A percentile compares a stretch with the other conserved stretches of the same genome.
phyloP scores from a whole-genome alignment of 2,329 filamentous ascomycete genomes.

The Plenodomus tracheiphilus region DNA sequence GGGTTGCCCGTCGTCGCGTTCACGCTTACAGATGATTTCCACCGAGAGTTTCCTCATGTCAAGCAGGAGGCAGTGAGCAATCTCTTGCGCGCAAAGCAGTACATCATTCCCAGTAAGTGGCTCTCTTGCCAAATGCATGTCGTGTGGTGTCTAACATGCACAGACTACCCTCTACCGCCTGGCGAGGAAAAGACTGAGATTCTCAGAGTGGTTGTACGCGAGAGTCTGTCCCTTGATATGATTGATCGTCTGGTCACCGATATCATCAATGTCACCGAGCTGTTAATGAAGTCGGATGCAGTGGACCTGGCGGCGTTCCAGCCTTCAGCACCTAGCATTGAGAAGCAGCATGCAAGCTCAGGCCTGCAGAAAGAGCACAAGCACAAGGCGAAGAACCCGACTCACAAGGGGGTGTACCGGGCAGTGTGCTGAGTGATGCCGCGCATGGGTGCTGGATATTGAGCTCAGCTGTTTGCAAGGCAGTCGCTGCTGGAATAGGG shows the following conservation, averaged over 20 bases:
- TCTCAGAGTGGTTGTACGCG: slow-evolving; percentile 67
- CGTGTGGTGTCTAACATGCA: slow-evolving; percentile 12
- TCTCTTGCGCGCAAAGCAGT: slow-evolving; percentile 66
- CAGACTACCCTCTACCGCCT: slow-evolving; percentile 67
- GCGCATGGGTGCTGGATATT: too few species aligned
- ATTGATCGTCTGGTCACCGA: slow-evolving; percentile 66
- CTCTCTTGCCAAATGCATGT: not conserved
- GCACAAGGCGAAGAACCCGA: slow-evolving; percentile 51
- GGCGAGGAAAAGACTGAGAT: slow-evolving; percentile 66
- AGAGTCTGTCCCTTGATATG: slow-evolving; percentile 70
- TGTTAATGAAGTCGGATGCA: slow-evolving; percentile 58
- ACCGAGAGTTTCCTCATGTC: slow-evolving; percentile 62
- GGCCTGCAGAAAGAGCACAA: slow-evolving; percentile 46
- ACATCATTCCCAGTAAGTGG: slow-evolving; percentile 66
- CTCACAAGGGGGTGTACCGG: slow-evolving; percentile 54
- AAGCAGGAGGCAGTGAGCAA: slow-evolving; percentile 67
- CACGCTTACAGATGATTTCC: slow-evolving; percentile 61
- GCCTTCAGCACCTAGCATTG: slow-evolving; percentile 43
- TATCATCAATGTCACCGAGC: slow-evolving; percentile 63
- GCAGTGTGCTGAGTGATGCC: slow-evolving; percentile 52
- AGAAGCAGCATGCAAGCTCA: slow-evolving; percentile 48
- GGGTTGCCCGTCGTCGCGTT: slow-evolving; percentile 72
- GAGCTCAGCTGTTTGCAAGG: too few species aligned
- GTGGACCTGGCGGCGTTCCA: slow-evolving; percentile 57
- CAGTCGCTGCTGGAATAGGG: too few species aligned